phyloP scores from a whole-genome alignment of 2,329 filamentous ascomycete genomes.

The Calonectria hongkongensis region DNA sequence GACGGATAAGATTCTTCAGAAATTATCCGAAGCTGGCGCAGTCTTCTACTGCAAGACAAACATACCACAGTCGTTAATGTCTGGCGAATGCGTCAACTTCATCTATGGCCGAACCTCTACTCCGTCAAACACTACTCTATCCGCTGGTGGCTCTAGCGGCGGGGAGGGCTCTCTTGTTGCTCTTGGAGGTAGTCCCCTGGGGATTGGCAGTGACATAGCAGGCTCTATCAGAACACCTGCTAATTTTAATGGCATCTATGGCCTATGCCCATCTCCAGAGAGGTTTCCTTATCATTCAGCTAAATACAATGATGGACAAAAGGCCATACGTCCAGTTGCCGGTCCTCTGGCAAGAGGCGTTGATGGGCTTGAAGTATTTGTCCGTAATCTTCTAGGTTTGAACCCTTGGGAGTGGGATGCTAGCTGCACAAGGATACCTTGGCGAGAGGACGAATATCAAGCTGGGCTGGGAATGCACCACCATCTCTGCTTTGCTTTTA shows the following conservation, averaged over 20 bases:
- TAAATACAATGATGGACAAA: no score
- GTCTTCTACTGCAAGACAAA: slow-evolving; percentile 31
- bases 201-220: slow-evolving; percentile 28
- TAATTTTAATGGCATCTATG: slow-evolving; percentile 34
- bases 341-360: slow-evolving; percentile 7
- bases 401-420: slow-evolving; percentile 19
- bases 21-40: slow-evolving; percentile 6
- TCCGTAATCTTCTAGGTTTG: not conserved
- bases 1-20: no score
- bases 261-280: not conserved
- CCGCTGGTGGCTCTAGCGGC: slow-evolving; percentile 24
- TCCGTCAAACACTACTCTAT: slow-evolving; percentile 2
- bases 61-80: slow-evolving; percentile 26
- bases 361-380: slow-evolving; percentile 14
- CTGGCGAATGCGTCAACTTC: slow-evolving; percentile 20
- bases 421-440: not conserved
- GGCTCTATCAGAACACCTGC: slow-evolving; percentile 29
- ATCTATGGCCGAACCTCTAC: slow-evolving; percentile 21
- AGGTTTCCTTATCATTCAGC: slow-evolving; percentile 11
- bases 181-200: slow-evolving; percentile 14
- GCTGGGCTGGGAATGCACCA: no score
- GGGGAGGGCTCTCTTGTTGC: slow-evolving; percentile 21
- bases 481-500: no score
- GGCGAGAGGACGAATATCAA: no score
- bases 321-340: no score